These are phyloP conservation scores for Agapanthus africanus DNA, from an alignment of 106 monocot genomes.

Conservation along the genomic window DNA sequence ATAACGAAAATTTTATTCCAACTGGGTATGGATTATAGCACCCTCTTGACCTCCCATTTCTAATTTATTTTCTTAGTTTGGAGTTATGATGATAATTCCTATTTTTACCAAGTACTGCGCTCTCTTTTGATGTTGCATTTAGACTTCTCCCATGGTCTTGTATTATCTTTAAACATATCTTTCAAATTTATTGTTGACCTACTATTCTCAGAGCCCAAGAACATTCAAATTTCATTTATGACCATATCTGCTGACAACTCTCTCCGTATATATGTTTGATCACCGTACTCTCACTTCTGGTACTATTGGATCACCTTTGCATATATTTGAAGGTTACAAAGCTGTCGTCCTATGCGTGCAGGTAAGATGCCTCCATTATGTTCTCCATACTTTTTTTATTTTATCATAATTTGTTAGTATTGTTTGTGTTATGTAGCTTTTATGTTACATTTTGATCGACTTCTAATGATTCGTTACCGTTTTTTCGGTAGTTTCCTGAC, in stretches of 20 bases:
- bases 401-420: not conserved
- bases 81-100: no score
- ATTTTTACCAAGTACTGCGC: no score
- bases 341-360: slow-evolving; percentile 89
- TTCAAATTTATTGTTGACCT: not conserved
- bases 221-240: no score
- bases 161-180: not conserved
- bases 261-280: slow-evolving; percentile 85
- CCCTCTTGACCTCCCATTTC: no score
- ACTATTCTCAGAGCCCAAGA: slow-evolving; percentile 24
- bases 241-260: slow-evolving; percentile 93
- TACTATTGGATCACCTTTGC: slow-evolving; percentile 49
- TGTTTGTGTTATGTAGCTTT: not conserved
- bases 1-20: slow-evolving; percentile 73
- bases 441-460: not conserved
- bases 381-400: not conserved
- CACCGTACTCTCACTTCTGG: slow-evolving; percentile 56
- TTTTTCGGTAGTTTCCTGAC: slow-evolving; percentile 85
- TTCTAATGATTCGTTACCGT: slow-evolving; percentile 4
- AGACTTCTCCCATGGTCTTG: not conserved
- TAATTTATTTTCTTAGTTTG: no score
- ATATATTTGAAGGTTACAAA: slow-evolving; percentile 83
- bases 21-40: slow-evolving; percentile 54
- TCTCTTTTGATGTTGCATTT: no score
- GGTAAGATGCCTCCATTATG: slow-evolving; percentile 25